Conservation (phyloP, 768 basidiomycete genomes). For the Termitomyces sp. region DNA sequence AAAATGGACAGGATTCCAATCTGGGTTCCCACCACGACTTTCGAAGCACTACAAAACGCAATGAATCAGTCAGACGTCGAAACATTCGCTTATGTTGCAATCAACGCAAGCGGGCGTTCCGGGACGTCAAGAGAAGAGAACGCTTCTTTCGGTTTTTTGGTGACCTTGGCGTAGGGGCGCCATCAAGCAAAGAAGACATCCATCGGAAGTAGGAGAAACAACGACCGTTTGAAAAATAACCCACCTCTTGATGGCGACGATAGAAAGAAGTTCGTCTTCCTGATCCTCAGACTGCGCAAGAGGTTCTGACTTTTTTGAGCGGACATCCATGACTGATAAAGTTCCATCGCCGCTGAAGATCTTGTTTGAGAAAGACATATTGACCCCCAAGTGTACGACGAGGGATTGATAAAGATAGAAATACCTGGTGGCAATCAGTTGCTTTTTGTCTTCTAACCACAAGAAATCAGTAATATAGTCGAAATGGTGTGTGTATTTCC, state of each 20-base stretch:
- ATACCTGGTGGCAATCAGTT: slow-evolving; percentile 86
- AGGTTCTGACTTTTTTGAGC: slow-evolving; percentile 75
- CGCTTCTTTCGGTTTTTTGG: neutral
- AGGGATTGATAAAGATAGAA: neutral
- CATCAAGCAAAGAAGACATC: neutral
- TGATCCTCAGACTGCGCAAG: slow-evolving; percentile 91
- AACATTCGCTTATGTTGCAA: neutral
- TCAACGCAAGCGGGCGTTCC: slow-evolving; percentile 1
- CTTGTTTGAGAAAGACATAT: neutral
- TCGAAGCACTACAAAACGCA: slow-evolving; percentile 53
- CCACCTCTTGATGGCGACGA: slow-evolving; percentile 77
- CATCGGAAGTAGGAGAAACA: slow-evolving; percentile 5
- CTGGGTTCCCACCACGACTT: slow-evolving; percentile 86
- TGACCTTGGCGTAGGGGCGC: no score
- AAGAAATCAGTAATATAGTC: slow-evolving; percentile 94
- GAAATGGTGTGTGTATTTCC: slow-evolving; percentile 81
- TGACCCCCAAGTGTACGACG: neutral
- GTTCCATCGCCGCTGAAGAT: slow-evolving; percentile 82
- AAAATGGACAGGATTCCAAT: slow-evolving; percentile 87
- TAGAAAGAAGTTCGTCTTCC: slow-evolving; percentile 89
- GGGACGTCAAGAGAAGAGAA: neutral
- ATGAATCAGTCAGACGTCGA: slow-evolving; percentile 10
- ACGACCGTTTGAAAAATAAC: slow-evolving; percentile 3
- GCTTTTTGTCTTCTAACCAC: slow-evolving; percentile 80
- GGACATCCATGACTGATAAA: slow-evolving; percentile 87